Base-by-base conservation (phyloP, 148 eudicot genomes). In the Vaccinium myrtillus region DNA sequence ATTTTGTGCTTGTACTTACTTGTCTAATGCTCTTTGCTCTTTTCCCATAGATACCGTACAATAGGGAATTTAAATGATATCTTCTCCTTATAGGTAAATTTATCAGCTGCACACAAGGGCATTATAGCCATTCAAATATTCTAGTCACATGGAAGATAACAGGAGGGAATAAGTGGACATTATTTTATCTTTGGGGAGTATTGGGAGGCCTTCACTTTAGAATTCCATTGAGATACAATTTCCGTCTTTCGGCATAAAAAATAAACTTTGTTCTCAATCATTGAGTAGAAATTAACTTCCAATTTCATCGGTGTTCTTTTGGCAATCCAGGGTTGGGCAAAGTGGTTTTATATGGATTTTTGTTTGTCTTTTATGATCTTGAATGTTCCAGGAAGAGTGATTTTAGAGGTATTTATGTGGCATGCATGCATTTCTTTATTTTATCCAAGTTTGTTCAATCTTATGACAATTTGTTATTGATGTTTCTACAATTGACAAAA, bases 261-360 rank as follows among this genome's bases (percentile, higher is more conserved):
- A 51, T 46, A 16, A 14, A 48, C 6, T 55, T 13, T 30, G 23
- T 78, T 14, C 65, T 54, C 67, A 65, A 3, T 23, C 23, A 78
- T 54, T 78, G 61, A 25, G 81, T 54, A 78, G 63, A n/a, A 78
- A 11, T 78, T 27, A 53, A 54, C n/a, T 77, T 51, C 80, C 80
- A 51, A n/a, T 77, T 50, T 25, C 39, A 51, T n/a, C 0, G 81
- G 49, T 55, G 23, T 5, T 8, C 46, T 27, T 23, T 78, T 4
- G 14, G 23, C 81, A 14, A 11, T 27, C 54, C 19, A 15, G 65
- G 23, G 2, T 78, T 55, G 80, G 81, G 15, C 81, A 55, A 27
- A 43, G 50, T 55, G 49, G 63, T 56, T 36, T 79, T 27, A 53
- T 54, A 10, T 30, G 46, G 12, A 77, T 78, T 53, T 78, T 9